Evolutionary conservation across 2,329 filamentous ascomycete species (phyloP).

Genomic region (Phialophora macrospora): DNA sequence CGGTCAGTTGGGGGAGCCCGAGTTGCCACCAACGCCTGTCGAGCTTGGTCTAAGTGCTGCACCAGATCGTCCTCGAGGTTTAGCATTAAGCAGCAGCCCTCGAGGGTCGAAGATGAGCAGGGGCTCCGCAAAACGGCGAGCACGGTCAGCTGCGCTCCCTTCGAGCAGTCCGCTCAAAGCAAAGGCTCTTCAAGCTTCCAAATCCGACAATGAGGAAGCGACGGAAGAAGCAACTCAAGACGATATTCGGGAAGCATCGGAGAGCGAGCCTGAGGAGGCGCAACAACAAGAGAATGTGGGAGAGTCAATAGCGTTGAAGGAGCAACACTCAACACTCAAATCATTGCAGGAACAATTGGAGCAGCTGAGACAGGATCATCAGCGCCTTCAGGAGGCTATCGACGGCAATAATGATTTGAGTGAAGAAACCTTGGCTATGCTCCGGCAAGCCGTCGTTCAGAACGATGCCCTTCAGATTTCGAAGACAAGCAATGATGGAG

Average conservation of each 20-base stretch:
- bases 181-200: constrained; percentile 15
- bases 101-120: constrained; percentile 31
- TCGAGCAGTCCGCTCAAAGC: constrained; percentile 40
- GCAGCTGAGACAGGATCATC: constrained; percentile 16
- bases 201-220: constrained; percentile 8
- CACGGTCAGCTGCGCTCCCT: constrained; percentile 10
- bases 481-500: not conserved
- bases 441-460: constrained; percentile 8
- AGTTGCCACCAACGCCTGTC: constrained; percentile 39
- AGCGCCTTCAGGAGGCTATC: constrained; percentile 23
- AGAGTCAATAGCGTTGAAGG: constrained; percentile 10
- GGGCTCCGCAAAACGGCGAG: constrained; percentile 29
- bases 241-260: constrained; percentile 22
- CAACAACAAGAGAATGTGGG: constrained; percentile 22
- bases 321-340: constrained; percentile 22
- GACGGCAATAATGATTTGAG: constrained; percentile 17
- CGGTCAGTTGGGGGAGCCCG: constrained; percentile 29
- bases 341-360: constrained; percentile 22
- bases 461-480: not conserved
- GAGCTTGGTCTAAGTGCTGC: constrained; percentile 33
- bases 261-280: constrained; percentile 24
- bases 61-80: constrained; percentile 37
- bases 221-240: constrained; percentile 8
- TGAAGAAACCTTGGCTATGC: constrained; percentile 16
- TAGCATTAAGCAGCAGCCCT: constrained; percentile 37